A percentile compares a stretch with the other conserved stretches of the same genome.
Conservation (phyloP, 768 basidiomycete genomes). For the Tephrocybe rancida region DNA sequence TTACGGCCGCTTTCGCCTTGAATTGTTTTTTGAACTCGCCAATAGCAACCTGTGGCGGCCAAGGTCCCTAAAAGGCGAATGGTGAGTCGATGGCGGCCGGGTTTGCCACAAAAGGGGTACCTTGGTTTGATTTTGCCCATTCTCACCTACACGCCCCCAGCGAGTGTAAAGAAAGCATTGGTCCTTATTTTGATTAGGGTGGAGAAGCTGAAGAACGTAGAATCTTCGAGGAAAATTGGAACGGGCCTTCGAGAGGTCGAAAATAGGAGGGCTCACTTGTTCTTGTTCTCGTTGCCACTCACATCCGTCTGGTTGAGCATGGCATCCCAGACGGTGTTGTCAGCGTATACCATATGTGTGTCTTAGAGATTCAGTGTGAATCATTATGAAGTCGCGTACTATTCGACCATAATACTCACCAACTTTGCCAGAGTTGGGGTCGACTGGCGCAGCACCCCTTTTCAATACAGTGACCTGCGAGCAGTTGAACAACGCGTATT, state of each 20-base stretch:
- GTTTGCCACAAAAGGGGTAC: constrained; percentile 24
- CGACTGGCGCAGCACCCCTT: constrained; percentile 59
- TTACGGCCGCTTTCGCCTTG: constrained; percentile 49
- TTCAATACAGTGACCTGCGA: constrained; percentile 43
- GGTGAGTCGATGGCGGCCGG: neutral
- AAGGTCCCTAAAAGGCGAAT: constrained; percentile 46
- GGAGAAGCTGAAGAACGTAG: constrained; percentile 61
- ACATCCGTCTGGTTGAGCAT: constrained; percentile 66
- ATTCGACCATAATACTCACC: constrained; percentile 35
- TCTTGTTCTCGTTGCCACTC: constrained; percentile 50
- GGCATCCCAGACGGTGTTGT: constrained; percentile 53
- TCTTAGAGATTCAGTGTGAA: constrained; percentile 27
- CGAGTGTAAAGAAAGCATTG: constrained; percentile 48
- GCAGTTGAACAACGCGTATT: constrained; percentile 6
- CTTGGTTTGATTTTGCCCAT: constrained; percentile 51
- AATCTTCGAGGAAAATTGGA: constrained; percentile 36
- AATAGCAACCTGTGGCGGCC: constrained; percentile 37
- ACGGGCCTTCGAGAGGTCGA: neutral
- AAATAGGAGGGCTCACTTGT: constrained; percentile 43
- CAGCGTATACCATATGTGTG: constrained; percentile 52
- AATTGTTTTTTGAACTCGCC: constrained; percentile 65
- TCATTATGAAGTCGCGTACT: neutral
- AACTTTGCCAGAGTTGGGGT: constrained; percentile 45
- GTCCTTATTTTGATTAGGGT: constrained; percentile 41
- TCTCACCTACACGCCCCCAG: constrained; percentile 67